Base-by-base conservation (phyloP, 768 basidiomycete genomes). In the Mycena galericulata region DNA sequence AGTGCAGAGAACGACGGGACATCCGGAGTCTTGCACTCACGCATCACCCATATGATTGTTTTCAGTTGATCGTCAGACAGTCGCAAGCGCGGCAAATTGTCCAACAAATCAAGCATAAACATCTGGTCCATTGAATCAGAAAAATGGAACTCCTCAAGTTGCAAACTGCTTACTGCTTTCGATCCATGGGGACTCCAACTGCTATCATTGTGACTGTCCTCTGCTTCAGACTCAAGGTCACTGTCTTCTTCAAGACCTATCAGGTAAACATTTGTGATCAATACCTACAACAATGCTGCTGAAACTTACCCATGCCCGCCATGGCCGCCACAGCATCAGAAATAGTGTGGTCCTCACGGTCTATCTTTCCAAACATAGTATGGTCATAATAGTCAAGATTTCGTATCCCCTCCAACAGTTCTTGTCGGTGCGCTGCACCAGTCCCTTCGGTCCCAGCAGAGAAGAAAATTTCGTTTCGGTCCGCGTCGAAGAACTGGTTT, bases 21-120 rank as follows among this genome's bases (percentile, higher is more conserved):
- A 70, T 79, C 65, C 3, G 70, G 73, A 40, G 76, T 75, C 5
- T 73, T 73, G 34, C 73, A 76, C 55, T 80, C 73, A 4, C 67
- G 61, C 78, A 81, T 79, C 3, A 74, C 74, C 79, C 78, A 81
- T 0, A 81, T 58, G 41, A 81, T 74, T 15, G 70, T 47, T 49
- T 77, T 75, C 14, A 82, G 34, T 9, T 79, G 79, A 49, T 77
- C 75, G 53, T 77, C 75, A 3, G 81, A 80, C 1, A 82, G 73
- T 0, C 79, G 72, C 8, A 78, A 67, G 14, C 75, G 75, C 1
- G 79, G 81, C 2, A 80, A 59, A 60, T 76, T 78, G 54, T 81
- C 81, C 0, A 81, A 53, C 8, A 79, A 18, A 43, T 81, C 79
- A 12, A 80, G 73, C 54, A 80, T 65, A 18, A 64, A 65, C 64